A percentile compares a stretch with the other conserved stretches of the same genome.
phyloP scores from a whole-genome alignment of 2,329 filamentous ascomycete species.

The Penicillium sp. region DNA sequence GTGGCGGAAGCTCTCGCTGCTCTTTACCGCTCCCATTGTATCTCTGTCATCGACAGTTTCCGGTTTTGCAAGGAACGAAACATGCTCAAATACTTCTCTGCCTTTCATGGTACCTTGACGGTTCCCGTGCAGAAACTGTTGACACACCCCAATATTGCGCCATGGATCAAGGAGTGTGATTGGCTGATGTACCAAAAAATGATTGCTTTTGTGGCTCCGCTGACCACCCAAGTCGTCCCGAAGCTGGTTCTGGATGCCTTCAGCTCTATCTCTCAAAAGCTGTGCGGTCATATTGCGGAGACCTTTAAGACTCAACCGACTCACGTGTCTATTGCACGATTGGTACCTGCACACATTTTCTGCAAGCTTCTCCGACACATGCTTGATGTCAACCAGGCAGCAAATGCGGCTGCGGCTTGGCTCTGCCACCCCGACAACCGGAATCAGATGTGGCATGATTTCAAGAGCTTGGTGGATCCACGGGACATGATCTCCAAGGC shows the following conservation, averaged over 20 bases:
- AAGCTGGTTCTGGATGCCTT: slow-evolving; percentile 81
- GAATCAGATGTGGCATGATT: slow-evolving; percentile 93
- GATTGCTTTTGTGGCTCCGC: slow-evolving; percentile 82
- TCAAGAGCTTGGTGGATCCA: slow-evolving; percentile 43
- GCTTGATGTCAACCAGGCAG: slow-evolving; percentile 84
- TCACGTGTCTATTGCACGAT: slow-evolving; percentile 80
- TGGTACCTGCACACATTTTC: slow-evolving; percentile 83
- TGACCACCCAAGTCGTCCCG: slow-evolving; percentile 86
- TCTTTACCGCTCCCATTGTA: slow-evolving; percentile 89
- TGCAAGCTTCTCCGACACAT: slow-evolving; percentile 78
- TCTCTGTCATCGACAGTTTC: slow-evolving; percentile 89
- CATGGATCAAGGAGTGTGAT: slow-evolving; percentile 94
- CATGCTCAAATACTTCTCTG: slow-evolving; percentile 89
- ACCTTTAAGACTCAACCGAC: slow-evolving; percentile 79
- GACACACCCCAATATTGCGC: slow-evolving; percentile 68
- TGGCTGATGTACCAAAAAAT: slow-evolving; percentile 95
- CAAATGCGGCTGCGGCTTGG: slow-evolving; percentile 90
- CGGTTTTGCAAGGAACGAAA: slow-evolving; percentile 95
- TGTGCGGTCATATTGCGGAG: slow-evolving; percentile 74
- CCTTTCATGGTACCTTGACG: slow-evolving; percentile 92
- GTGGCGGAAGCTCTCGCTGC: slow-evolving; percentile 79
- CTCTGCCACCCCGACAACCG: slow-evolving; percentile 82
- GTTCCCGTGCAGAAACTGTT: slow-evolving; percentile 94
- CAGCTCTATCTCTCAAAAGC: slow-evolving; percentile 72
- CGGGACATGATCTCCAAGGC: slow-evolving; percentile 39